Conservation (phyloP, 306 rosid genomes). For the Sicyos baderoa region DNA sequence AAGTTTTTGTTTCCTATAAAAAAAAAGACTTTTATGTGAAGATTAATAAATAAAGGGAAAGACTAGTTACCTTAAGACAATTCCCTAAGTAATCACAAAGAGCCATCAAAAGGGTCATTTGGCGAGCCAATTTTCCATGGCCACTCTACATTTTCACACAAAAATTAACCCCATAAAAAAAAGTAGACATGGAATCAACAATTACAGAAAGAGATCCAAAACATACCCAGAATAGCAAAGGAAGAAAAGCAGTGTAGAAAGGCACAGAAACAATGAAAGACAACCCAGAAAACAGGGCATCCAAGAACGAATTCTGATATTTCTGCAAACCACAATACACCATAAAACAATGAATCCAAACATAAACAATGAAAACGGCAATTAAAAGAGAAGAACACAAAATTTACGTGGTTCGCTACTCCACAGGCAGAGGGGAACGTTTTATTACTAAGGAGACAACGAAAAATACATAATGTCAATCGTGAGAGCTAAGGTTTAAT, state of each 20-base stretch:
- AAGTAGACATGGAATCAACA: background rate
- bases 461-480: too few species aligned
- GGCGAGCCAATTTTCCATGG: conserved; percentile 91
- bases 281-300: conserved; percentile 60
- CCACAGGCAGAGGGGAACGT: too few species aligned
- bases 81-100: conserved; percentile 84
- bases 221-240: conserved; percentile 82
- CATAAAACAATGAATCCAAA: background rate
- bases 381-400: too few species aligned
- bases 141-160: conserved; percentile 56
- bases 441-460: too few species aligned
- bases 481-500: too few species aligned
- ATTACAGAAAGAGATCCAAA: conserved; percentile 11
- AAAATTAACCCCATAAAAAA: background rate
- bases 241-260: conserved; percentile 92
- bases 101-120: conserved; percentile 92
- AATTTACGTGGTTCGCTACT: too few species aligned
- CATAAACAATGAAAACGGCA: background rate
- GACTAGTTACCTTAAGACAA: conserved; percentile 54
- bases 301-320: conserved; percentile 46
- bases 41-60: background rate
- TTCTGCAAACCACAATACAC: conserved; percentile 33
- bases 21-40: too few species aligned
- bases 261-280: conserved; percentile 89
- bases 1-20: too few species aligned